Base-by-base conservation (phyloP, 331 rosid species). In the Pyracantha coccinea region DNA sequence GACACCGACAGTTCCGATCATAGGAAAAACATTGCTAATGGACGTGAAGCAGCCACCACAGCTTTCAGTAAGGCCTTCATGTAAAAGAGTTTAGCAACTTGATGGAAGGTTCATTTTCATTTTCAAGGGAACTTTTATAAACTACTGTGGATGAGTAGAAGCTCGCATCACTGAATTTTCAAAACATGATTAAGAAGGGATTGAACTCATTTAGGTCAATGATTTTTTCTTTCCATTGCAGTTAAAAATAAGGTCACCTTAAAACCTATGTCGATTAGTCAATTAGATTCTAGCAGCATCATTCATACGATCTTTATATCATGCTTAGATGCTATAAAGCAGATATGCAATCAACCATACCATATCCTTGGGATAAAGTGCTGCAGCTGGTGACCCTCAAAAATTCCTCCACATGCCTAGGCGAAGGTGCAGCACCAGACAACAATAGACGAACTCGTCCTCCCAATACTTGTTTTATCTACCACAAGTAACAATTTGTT, bases 371-470 rank as follows among this genome's bases (percentile, higher is more conserved):
- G 16, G 92, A 83, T 69, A 92, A 75, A 72, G 90, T 84, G 63
- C 90, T 83, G 76, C 96, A 88, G 84, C 87, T 80, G 28, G 92
- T 85, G 79, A 92, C 92, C 83, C 93, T 84, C 74, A 92, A 47
- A 77, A 86, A 92, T 83, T 92, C 96, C 84, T 92, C 98, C 82
- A 92, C 97, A 33, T 90, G 93, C 72, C 79, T 61, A 15, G 96
- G 90, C 85, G 90, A 80, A 72, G 98, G 98, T 27, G 98, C 98
- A 69, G 98, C 98, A 11, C 98, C 98, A 17, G 96, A 88, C 79
- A 88, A 75, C 74, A 93, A 13, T 19, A 93, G 75, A 12, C 96
- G 96, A 78, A 91, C 85, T 78, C 88, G 83, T 62, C 97, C 98
- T 55, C 98, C 98, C 60, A 93, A 78, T 35, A 82, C 93, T 87